Evolutionary conservation across 345 rosid species (phyloP), one percentile per base, ranked within the genome.

Genomic region (Citropsis articulata): DNA sequence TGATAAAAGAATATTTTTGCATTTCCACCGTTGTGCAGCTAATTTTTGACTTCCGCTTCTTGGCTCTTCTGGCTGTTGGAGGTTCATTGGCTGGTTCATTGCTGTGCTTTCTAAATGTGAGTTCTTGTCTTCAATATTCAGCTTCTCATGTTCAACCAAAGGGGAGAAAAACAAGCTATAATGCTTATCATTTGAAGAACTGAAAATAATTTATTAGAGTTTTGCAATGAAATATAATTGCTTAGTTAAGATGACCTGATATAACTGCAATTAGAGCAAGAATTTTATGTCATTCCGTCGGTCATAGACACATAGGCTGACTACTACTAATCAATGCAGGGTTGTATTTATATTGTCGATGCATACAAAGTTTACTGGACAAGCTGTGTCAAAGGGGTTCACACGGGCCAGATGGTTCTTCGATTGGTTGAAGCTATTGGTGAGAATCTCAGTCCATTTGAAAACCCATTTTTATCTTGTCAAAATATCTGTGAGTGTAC

Each of bases 361-460:
- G 98, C 98, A 50, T 95, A 91, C 81, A 90, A 88, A 87, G 87
- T 93, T 24, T 92, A 92, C 65, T 95, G 98, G 98, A 77, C 92
- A 74, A 83, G 88, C 86, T 92, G 98, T 80, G 85, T 87, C 70
- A 91, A 90, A 81, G 98, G 98, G 42, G 25, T 91, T 81, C 98
- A 93, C 84, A 80, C 93, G 0, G 98, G 98, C 79, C 83, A 91
- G 78, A 93, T 93, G 98, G 98, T 95, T 87, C 86, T 93, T 24
- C 89, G 87, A 35, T 83, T 93, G 35, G 98, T 95, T 61, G 98
- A 95, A 88, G 98, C 98, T 82, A 93, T 93, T 21, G 98, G 98
- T 95, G 70, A 84, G 84, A 71, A 27, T 45, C 76, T 79, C 3
- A 70, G 4, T 59, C 21, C 24, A 76, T 14, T 30, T 59, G 28